Base-by-base conservation (phyloP, 805 yeast genomes). In the Myxozyma melibiosi region DNA sequence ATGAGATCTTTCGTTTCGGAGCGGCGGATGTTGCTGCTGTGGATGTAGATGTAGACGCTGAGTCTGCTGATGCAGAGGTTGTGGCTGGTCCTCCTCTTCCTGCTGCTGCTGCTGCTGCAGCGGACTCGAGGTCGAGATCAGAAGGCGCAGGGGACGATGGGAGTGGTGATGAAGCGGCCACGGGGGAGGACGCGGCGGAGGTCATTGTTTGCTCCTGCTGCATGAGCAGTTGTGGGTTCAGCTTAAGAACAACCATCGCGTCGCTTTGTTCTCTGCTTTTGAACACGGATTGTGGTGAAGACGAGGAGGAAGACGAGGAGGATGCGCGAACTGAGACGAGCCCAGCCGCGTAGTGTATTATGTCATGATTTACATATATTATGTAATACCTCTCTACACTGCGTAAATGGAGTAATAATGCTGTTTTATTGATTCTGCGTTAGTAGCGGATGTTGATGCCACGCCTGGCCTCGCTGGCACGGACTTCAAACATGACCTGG, bases 401-500 rank as follows among this genome's bases (percentile, higher is more conserved):
- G 16, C 39, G 13, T 13, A 14, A 14, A 20, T 14, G 39, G n/a
- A 7, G 16, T 18, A 16, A 8, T 9, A 16, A 40, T 27, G 18
- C 31, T 14, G 13, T 18, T 20, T 44, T 4, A 5, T 14, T 9
- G 25, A 22, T 27, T 16, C 13, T 28, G 5, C 9, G 22, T 34
- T 65, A 87, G 69, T 97, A 94, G 69, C 88, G 84, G 31, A 90
- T 83, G 68, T 87, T 83, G 16, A 92, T 79, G 1, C 97, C 97
- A 39, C 80, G 77, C 66, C 98, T 81, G 68, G 81, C 85, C 70
- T 94, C 99, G 25, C 83, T 74, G 69, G 90, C 96, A 66, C 99
- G 80, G 57, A 88, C 73, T 72, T 94, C 98, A 73, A 90, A 91
- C 98, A 94, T 94, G 18, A 90, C 86, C 71, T 92, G 98, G 0